Percentiles rank a stretch among this genome's conserved stretches.
phyloP scores from a whole-genome alignment of 352 stramenopile genomes.

The Blastocystis sp. region DNA sequence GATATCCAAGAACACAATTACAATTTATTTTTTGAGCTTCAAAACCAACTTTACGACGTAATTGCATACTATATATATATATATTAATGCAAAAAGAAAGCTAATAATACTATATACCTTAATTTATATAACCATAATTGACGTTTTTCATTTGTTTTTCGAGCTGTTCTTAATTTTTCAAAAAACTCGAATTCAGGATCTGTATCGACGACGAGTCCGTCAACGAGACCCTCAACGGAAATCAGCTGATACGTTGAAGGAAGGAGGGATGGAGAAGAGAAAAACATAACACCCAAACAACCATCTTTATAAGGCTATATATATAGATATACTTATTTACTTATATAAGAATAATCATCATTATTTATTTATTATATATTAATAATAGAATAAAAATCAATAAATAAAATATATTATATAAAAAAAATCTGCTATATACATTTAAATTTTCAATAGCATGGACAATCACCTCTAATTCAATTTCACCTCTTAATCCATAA shows the following conservation, averaged over 20 bases:
- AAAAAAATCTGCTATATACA: no score
- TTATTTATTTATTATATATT: no score
- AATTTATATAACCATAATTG: slow-evolving; percentile 79
- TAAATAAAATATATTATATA: no score
- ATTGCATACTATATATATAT: slow-evolving; percentile 28
- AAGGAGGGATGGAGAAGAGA: no score
- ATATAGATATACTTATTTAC: no score
- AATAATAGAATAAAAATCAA: no score
- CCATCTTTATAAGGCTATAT: no score
- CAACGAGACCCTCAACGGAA: slow-evolving; percentile 79
- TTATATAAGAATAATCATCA: no score
- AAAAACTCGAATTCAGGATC: slow-evolving; percentile 93
- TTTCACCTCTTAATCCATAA: slow-evolving; percentile 73
- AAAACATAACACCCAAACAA: no score
- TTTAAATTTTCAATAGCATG: slow-evolving; percentile 25
- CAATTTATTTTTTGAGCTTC: slow-evolving; percentile 81
- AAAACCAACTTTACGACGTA: slow-evolving; percentile 63
- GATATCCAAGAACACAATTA: slow-evolving; percentile 88
- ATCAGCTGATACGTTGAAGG: no score
- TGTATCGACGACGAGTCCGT: slow-evolving; percentile 82
- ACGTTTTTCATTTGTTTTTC: slow-evolving; percentile 78
- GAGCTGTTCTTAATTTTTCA: slow-evolving; percentile 69
- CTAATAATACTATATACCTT: slow-evolving; percentile 53
- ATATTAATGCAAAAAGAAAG: background rate
- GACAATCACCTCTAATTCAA: slow-evolving; percentile 64